Conservation (phyloP, 768 basidiomycete genomes). For the Suillus ampliporus region DNA sequence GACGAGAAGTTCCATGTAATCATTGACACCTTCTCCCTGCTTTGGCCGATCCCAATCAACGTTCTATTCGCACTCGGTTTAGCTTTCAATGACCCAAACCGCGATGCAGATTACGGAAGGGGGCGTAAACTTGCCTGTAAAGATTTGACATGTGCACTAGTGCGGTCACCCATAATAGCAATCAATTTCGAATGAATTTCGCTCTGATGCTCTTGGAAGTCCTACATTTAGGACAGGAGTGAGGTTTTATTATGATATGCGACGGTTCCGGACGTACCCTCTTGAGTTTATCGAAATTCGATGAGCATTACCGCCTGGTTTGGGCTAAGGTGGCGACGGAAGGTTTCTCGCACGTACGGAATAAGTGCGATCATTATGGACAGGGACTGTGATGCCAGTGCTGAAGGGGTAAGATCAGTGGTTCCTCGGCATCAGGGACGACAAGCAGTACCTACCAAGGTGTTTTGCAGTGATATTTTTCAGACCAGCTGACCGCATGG, state of each 20-base stretch:
- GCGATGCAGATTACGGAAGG: slow-evolving; percentile 7
- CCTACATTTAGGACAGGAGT: slow-evolving; percentile 48
- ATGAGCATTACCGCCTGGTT: slow-evolving; percentile 97
- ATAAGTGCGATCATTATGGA: slow-evolving; percentile 94
- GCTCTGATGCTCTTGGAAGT: slow-evolving; percentile 99
- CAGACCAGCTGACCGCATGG: slow-evolving; percentile 97
- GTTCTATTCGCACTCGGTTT: slow-evolving; percentile 46
- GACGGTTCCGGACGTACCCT: slow-evolving; percentile 60
- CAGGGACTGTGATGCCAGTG: slow-evolving; percentile 94
- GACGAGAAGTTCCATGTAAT: slow-evolving; percentile 92
- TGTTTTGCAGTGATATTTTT: slow-evolving; percentile 99
- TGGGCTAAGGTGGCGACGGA: slow-evolving; percentile 89
- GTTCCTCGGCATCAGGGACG: slow-evolving; percentile 15
- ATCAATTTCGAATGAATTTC: slow-evolving; percentile 98
- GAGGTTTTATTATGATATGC: slow-evolving; percentile 7
- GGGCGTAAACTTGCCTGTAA: slow-evolving; percentile 61
- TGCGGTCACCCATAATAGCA: slow-evolving; percentile 96
- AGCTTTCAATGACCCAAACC: slow-evolving; percentile 7
- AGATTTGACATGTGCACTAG: slow-evolving; percentile 83
- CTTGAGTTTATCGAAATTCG: slow-evolving; percentile 98
- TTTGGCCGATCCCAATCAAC: slow-evolving; percentile 79
- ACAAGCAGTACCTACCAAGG: slow-evolving; percentile 62
- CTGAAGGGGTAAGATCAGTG: slow-evolving; percentile 46
- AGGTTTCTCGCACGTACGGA: slow-evolving; percentile 94
- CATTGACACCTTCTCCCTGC: slow-evolving; percentile 68